phyloP scores from a whole-genome alignment of 2,329 filamentous ascomycete species.

The Apiospora kogelbergensis region DNA sequence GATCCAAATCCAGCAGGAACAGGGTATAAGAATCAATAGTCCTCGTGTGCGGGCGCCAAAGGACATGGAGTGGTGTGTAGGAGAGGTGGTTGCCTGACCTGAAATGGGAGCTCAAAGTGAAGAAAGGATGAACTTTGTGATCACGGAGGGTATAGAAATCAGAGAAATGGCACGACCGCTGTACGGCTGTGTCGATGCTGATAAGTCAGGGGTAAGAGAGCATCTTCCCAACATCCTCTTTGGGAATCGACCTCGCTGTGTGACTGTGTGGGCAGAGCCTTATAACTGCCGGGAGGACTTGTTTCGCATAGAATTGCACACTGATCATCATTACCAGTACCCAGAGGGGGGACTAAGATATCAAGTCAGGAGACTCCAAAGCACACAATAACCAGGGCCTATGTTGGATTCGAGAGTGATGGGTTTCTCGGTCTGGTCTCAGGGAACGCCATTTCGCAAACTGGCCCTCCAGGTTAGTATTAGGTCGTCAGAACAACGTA shows the following conservation, averaged over 20 bases:
- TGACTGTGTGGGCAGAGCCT: not conserved
- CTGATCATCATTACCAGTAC: not conserved
- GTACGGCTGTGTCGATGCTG: not conserved
- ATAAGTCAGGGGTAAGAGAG: not conserved
- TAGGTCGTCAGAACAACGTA: not conserved
- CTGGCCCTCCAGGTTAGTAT: not conserved
- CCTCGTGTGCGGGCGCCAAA: not conserved
- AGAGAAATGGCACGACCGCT: not conserved
- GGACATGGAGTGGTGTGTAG: not conserved
- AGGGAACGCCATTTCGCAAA: not conserved
- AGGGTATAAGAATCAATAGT: not conserved
- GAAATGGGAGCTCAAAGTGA: not conserved
- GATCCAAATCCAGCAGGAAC: not conserved
- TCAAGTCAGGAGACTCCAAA: not conserved
- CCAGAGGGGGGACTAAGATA: not conserved
- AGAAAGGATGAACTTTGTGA: not conserved
- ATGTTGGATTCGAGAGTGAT: not conserved
- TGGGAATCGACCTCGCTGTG: not conserved
- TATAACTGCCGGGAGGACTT: not conserved
- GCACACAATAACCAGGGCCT: not conserved
- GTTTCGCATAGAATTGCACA: not conserved
- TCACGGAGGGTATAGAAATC: not conserved
- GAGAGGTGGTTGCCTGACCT: not conserved
- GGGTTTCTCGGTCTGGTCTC: too few species aligned
- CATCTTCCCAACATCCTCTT: not conserved